Conservation (phyloP, 2,329 filamentous ascomycete genomes). For the Fusarium concolor region DNA sequence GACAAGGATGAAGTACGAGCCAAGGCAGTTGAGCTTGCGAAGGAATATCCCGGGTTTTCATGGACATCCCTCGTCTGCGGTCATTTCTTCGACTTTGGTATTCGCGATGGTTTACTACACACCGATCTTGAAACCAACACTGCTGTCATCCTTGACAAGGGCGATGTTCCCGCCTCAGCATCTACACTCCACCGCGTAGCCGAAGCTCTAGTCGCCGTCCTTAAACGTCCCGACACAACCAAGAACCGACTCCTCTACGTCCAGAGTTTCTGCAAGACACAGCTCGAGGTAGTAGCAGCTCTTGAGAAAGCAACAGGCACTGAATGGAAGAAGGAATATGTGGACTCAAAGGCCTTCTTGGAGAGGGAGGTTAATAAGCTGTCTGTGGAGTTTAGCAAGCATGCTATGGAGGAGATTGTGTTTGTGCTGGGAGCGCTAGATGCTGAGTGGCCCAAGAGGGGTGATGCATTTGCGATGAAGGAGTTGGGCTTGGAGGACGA, state of each 20-base stretch:
- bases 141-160: conserved; percentile 63
- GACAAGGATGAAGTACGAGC: conserved; percentile 51
- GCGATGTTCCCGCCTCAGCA: conserved; percentile 59
- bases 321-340: conserved; percentile 51
- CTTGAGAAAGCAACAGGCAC: conserved; percentile 63
- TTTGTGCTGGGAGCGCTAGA: conserved; percentile 62
- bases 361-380: conserved; percentile 53
- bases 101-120: conserved; percentile 51
- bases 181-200: conserved; percentile 63
- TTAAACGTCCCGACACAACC: conserved; percentile 62
- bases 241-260: conserved; percentile 63
- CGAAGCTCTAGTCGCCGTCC: conserved; percentile 61
- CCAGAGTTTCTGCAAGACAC: conserved; percentile 60
- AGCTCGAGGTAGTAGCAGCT: conserved; percentile 59
- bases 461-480: conserved; percentile 60
- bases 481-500: conserved; percentile 60
- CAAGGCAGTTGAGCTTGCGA: conserved; percentile 48
- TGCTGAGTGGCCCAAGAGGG: conserved; percentile 60
- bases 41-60: conserved; percentile 56
- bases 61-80: conserved; percentile 63
- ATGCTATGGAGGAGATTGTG: conserved; percentile 60
- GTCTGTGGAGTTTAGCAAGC: conserved; percentile 49
- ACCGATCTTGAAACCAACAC: conserved; percentile 59
- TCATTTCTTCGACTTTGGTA: conserved; percentile 63
- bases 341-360: conserved; percentile 56